phyloP scores from a whole-genome alignment of 1,139 yeast genomes.

The Zygosaccharomyces sapae region DNA sequence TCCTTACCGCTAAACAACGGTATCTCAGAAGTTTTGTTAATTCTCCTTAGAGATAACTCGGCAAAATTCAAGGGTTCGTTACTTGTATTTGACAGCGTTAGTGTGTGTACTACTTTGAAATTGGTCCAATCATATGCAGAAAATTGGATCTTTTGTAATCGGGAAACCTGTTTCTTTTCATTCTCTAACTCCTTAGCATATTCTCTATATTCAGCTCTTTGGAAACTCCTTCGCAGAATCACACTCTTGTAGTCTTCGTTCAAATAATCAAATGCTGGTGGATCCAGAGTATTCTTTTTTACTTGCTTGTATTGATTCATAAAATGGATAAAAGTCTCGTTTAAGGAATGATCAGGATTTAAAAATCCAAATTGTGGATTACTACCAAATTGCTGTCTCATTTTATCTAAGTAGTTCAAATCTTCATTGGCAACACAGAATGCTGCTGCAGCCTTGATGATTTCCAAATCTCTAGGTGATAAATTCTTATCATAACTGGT shows the following conservation, averaged over 20 bases:
- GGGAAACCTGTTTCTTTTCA: slow-evolving; percentile 36
- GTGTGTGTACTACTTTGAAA: slow-evolving; percentile 64
- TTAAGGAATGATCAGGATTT: slow-evolving; percentile 54
- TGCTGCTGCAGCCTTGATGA: slow-evolving; percentile 69
- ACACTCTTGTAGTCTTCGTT: slow-evolving; percentile 31
- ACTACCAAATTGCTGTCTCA: slow-evolving; percentile 41
- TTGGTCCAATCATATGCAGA: slow-evolving; percentile 89
- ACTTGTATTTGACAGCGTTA: slow-evolving; percentile 66
- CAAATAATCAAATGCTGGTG: slow-evolving; percentile 23
- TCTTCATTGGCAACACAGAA: slow-evolving; percentile 47
- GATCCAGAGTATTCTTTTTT: slow-evolving; percentile 17
- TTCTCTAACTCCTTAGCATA: slow-evolving; percentile 39
- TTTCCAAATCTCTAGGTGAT: slow-evolving; percentile 60
- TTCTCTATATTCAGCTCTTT: slow-evolving; percentile 55
- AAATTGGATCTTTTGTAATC: slow-evolving; percentile 48
- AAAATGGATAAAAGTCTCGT: slow-evolving; percentile 49
- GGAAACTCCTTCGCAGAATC: slow-evolving; percentile 50
- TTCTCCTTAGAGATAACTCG: slow-evolving; percentile 40
- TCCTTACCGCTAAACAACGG: slow-evolving; percentile 10
- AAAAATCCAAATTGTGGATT: slow-evolving; percentile 68
- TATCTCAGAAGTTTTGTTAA: slow-evolving; percentile 1
- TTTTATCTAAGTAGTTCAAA: slow-evolving; percentile 46
- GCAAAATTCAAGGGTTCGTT: slow-evolving; percentile 54
- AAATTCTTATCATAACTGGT: slow-evolving; percentile 50
- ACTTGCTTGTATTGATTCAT: slow-evolving; percentile 52